phyloP scores from a whole-genome alignment of 495 filamentous ascomycete species.

The Sporormia fimetaria region DNA sequence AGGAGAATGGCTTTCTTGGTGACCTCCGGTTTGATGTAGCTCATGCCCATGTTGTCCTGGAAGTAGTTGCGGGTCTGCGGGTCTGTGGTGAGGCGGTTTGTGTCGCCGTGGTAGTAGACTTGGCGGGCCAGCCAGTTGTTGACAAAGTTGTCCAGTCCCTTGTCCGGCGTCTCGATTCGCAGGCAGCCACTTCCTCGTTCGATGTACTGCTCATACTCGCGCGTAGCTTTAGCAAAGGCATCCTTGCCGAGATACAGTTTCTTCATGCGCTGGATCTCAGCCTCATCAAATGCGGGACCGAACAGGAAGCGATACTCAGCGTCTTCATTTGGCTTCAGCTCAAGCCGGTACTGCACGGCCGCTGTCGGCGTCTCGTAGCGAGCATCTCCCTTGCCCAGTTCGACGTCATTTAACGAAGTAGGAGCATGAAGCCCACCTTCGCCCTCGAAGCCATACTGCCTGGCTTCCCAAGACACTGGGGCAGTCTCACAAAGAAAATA shows the following conservation, averaged over 20 bases:
- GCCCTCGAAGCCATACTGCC: constrained; percentile 43
- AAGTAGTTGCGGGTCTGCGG: constrained; percentile 49
- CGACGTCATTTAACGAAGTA: constrained; percentile 31
- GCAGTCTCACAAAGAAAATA: constrained; percentile 44
- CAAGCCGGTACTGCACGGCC: constrained; percentile 41
- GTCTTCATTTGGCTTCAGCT: constrained; percentile 33
- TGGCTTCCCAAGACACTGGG: constrained; percentile 42
- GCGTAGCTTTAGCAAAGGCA: constrained; percentile 35
- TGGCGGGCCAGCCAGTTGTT: constrained; percentile 49
- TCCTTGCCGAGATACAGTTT: constrained; percentile 41
- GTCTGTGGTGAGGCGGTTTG: constrained; percentile 48
- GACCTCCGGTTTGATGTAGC: constrained; percentile 43
- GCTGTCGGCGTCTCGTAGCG: constrained; percentile 46
- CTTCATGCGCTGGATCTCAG: constrained; percentile 39
- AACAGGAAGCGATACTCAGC: constrained; percentile 44
- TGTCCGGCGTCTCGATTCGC: constrained; percentile 43
- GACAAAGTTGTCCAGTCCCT: constrained; percentile 46
- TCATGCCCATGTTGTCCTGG: constrained; percentile 52
- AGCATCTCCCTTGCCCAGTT: constrained; percentile 38
- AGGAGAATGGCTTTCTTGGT: constrained; percentile 39
- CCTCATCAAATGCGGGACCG: constrained; percentile 42
- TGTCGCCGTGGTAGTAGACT: constrained; percentile 46
- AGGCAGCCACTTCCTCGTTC: constrained; percentile 40
- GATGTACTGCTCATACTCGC: constrained; percentile 41
- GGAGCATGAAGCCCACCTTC: constrained; percentile 46